Evolutionary conservation across 495 filamentous ascomycete species (phyloP).

Genomic region (Penicillium cosmopolitanum): DNA sequence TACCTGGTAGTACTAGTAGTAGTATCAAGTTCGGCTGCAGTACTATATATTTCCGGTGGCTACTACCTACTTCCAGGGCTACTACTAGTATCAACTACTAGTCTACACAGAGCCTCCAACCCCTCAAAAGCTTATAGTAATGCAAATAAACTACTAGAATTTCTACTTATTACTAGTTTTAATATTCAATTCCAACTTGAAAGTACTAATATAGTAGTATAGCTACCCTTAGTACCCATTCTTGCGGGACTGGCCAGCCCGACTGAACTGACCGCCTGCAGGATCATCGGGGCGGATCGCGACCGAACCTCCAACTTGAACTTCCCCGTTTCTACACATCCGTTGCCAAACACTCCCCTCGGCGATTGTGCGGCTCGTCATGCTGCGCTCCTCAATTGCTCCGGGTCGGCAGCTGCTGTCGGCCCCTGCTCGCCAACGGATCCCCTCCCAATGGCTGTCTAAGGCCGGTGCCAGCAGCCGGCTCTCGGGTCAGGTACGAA

Average conservation of each 20-base stretch:
- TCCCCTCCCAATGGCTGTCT: constrained; percentile 50
- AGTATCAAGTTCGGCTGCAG: too few species aligned
- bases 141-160: too few species aligned
- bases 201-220: too few species aligned
- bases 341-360: constrained; percentile 33
- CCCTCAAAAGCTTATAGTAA: too few species aligned
- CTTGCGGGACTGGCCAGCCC: constrained; percentile 3
- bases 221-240: too few species aligned
- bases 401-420: constrained; percentile 50
- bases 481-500: constrained; percentile 49
- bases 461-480: constrained; percentile 48
- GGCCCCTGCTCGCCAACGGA: constrained; percentile 46
- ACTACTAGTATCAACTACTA: too few species aligned
- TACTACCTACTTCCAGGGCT: too few species aligned
- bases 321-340: constrained; percentile 42
- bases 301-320: constrained; percentile 41
- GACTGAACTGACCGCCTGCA: constrained; percentile 39
- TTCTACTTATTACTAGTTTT: too few species aligned
- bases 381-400: constrained; percentile 55
- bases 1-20: too few species aligned
- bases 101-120: too few species aligned
- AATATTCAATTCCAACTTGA: too few species aligned
- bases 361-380: constrained; percentile 51
- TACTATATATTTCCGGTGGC: too few species aligned
- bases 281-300: constrained; percentile 49